These are phyloP conservation scores for Physcomitrellopsis africana DNA, from an alignment of 225 moss, liverwort and hornwort genomes.

Conservation along the genomic window DNA sequence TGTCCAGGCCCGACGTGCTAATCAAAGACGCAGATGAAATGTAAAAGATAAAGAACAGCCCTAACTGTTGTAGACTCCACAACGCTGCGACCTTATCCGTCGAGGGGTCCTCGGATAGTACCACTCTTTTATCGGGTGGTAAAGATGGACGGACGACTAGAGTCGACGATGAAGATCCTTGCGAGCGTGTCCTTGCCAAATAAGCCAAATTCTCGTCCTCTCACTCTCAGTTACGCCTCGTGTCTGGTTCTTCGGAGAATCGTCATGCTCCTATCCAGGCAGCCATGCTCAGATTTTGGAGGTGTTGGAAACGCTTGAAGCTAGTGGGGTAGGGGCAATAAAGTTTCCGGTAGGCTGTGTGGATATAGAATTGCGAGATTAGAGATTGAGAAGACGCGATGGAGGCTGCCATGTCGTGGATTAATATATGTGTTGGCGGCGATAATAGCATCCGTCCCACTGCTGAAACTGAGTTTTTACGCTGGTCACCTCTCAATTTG, in stretches of 20 bases:
- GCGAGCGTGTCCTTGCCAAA: background rate
- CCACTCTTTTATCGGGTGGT: conserved; percentile 12
- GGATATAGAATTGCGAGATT: background rate
- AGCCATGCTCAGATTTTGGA: too few species aligned
- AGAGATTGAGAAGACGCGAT: conserved; percentile 2
- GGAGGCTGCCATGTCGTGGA: conserved; percentile 46
- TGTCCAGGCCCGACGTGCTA: conserved; percentile 30
- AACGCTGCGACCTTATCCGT: conserved; percentile 42
- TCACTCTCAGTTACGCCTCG: background rate
- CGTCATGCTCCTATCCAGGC: background rate
- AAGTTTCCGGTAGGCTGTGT: conserved; percentile 1
- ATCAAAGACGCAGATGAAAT: background rate
- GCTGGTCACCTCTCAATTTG: background rate
- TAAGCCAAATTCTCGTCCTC: conserved; percentile 16
- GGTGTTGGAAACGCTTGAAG: too few species aligned
- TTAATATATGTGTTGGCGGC: conserved; percentile 18
- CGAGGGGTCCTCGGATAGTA: conserved; percentile 29
- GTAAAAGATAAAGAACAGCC: too few species aligned
- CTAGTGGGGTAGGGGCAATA: too few species aligned
- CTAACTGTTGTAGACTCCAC: background rate
- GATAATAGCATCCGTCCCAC: background rate
- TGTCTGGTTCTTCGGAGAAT: background rate
- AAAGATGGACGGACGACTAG: conserved; percentile 19
- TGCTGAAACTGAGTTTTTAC: background rate
- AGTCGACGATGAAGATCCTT: conserved; percentile 19